phyloP scores from a whole-genome alignment of 2,329 filamentous ascomycete species.

The Clonostachys solani region DNA sequence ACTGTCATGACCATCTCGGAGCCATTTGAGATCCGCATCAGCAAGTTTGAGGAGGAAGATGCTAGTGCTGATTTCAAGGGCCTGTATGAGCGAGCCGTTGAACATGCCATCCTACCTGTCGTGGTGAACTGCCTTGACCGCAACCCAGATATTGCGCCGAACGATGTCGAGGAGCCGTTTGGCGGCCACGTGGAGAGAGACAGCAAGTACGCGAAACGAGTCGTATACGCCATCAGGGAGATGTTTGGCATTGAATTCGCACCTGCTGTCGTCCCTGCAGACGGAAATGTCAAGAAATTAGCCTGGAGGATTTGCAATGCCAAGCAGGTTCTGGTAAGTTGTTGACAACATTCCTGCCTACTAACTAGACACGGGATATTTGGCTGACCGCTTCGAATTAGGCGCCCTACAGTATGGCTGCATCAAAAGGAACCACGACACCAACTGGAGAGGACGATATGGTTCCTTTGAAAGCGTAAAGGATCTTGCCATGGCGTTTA shows the following conservation, averaged over 20 bases:
- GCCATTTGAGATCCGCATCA: conserved; percentile 86
- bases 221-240: conserved; percentile 90
- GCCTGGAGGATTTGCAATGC: conserved; percentile 95
- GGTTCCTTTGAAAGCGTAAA: too few species aligned
- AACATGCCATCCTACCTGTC: conserved; percentile 73
- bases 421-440: conserved; percentile 58
- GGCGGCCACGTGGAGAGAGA: conserved; percentile 82
- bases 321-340: conserved; percentile 84
- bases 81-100: conserved; percentile 65
- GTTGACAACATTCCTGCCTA: background rate
- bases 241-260: conserved; percentile 98
- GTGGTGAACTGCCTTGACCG: conserved; percentile 91
- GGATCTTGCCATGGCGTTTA: too few species aligned
- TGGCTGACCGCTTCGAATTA: conserved; percentile 22
- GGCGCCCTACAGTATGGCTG: conserved; percentile 71
- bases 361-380: conserved; percentile 37
- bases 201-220: conserved; percentile 80
- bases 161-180: conserved; percentile 74
- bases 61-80: conserved; percentile 54
- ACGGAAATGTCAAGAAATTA: conserved; percentile 85
- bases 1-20: conserved; percentile 91
- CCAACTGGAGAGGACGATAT: conserved; percentile 30
- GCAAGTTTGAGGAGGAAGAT: conserved; percentile 74
- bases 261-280: conserved; percentile 84
- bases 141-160: conserved; percentile 85